These are phyloP conservation scores for Aspergillus sp. DNA, from an alignment of 2,329 filamentous ascomycete genomes.

Conservation along the genomic window DNA sequence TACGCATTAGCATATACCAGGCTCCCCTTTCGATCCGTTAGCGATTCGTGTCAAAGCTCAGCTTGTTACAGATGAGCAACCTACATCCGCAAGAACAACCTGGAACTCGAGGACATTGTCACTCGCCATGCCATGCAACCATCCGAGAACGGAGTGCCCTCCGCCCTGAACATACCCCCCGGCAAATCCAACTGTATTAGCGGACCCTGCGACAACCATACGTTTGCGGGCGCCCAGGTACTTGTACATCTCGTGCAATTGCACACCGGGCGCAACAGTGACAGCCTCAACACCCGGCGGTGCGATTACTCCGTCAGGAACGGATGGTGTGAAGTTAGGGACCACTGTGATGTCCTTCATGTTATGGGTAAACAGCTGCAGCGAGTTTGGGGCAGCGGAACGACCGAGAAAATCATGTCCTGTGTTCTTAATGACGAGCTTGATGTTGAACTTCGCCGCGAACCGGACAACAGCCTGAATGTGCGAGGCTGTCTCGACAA, in stretches of 20 bases:
- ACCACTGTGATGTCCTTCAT: slow-evolving; percentile 9
- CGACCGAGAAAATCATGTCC: slow-evolving; percentile 18
- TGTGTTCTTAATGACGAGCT: slow-evolving; percentile 12
- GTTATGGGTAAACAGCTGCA: slow-evolving; percentile 23
- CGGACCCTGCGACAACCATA: slow-evolving; percentile 9
- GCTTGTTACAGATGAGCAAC: not conserved
- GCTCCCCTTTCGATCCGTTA: slow-evolving; percentile 27
- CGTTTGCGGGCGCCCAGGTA: not conserved
- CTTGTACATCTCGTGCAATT: slow-evolving; percentile 10
- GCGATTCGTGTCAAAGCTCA: not conserved
- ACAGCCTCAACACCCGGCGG: not conserved
- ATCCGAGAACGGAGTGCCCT: slow-evolving; percentile 44
- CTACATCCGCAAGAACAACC: slow-evolving; percentile 44
- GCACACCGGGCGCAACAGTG: slow-evolving; percentile 8
- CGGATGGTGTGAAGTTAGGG: slow-evolving; percentile 8
- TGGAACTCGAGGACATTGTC: slow-evolving; percentile 51
- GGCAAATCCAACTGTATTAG: slow-evolving; percentile 15
- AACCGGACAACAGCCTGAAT: slow-evolving; percentile 39
- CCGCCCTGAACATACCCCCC: slow-evolving; percentile 42
- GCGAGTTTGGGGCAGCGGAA: slow-evolving; percentile 32
- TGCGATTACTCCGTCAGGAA: slow-evolving; percentile 11
- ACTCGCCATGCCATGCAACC: slow-evolving; percentile 49
- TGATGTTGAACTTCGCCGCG: slow-evolving; percentile 22
- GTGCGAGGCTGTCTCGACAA: slow-evolving; percentile 27
- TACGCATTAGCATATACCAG: slow-evolving; percentile 45